These are phyloP conservation scores for Alternaria infectoria DNA, from an alignment of 2,329 filamentous ascomycete genomes.

Conservation along the genomic window DNA sequence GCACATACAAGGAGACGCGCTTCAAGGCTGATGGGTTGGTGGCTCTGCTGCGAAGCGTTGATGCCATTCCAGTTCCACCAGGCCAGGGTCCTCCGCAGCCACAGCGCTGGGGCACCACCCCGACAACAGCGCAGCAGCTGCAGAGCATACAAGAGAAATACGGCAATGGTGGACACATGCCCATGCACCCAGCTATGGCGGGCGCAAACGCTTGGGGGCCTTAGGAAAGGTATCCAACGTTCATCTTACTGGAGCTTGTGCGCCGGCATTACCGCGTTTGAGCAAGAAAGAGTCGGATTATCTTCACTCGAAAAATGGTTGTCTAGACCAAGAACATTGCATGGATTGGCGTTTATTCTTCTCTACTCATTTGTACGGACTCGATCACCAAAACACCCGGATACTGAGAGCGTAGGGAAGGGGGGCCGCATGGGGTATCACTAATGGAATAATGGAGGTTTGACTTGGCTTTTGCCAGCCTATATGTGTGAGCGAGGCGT, in stretches of 20 bases:
- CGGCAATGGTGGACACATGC: constrained; percentile 21
- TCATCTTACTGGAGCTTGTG: neutral
- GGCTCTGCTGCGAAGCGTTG: constrained; percentile 67
- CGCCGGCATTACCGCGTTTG: neutral
- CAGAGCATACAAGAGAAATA: constrained; percentile 43
- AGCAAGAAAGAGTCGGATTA: neutral
- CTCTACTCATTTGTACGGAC: neutral
- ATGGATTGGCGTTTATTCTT: constrained; percentile 6
- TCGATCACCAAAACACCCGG: neutral
- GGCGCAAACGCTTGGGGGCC: constrained; percentile 11
- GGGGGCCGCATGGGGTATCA: neutral
- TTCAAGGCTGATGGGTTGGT: constrained; percentile 77
- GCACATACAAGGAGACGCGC: constrained; percentile 72
- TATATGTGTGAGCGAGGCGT: neutral
- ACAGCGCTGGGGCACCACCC: constrained; percentile 34
- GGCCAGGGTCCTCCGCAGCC: constrained; percentile 14
- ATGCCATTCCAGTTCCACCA: constrained; percentile 24
- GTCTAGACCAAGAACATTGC: neutral
- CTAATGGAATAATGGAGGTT: neutral
- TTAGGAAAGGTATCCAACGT: neutral
- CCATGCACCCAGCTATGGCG: constrained; percentile 4
- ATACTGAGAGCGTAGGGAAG: neutral
- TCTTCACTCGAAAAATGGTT: neutral
- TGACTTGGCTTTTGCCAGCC: neutral
- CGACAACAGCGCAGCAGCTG: constrained; percentile 36